A percentile compares a stretch with the other conserved stretches of the same genome.
Conservation (phyloP, 176 grass and related monocot genomes). For the Alloteropsis semialata region DNA sequence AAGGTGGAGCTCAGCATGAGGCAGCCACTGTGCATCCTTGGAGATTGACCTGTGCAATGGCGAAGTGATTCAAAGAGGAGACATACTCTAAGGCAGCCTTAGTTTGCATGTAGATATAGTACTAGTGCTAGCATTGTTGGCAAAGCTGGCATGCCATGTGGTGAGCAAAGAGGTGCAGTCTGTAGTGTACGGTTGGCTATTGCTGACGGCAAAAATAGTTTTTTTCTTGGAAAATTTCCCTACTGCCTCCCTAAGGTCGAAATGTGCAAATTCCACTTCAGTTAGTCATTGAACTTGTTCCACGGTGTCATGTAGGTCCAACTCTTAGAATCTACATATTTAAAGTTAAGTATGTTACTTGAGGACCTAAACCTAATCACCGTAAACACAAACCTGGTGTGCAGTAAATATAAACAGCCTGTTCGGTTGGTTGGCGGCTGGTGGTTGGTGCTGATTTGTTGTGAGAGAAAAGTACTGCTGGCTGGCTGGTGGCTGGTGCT, state of each 20-base stretch:
- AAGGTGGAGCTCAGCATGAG: conserved; percentile 96
- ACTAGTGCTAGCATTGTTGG: not conserved
- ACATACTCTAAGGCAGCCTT: not conserved
- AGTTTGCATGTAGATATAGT: conserved; percentile 21
- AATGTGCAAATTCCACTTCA: not conserved
- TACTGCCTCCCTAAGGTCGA: not conserved
- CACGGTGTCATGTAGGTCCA: not conserved
- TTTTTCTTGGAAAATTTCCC: not conserved
- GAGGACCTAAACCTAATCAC: no score
- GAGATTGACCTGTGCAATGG: conserved; percentile 45
- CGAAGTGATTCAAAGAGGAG: not conserved
- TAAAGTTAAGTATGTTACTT: not conserved
- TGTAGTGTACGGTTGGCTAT: not conserved
- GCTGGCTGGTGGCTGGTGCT: no score
- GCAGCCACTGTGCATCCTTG: conserved; percentile 86
- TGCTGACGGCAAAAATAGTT: not conserved
- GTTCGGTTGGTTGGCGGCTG: no score
- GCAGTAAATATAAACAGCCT: no score
- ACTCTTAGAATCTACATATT: not conserved
- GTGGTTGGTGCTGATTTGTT: no score
- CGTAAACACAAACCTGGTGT: no score
- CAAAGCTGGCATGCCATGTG: conserved; percentile 16
- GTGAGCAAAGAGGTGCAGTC: conserved; percentile 3
- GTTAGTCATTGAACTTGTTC: not conserved
- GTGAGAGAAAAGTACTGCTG: no score